Percentiles rank a stretch among this genome's conserved stretches.
Conservation (phyloP, 345 rosid species). For the Gossypium turneri region DNA sequence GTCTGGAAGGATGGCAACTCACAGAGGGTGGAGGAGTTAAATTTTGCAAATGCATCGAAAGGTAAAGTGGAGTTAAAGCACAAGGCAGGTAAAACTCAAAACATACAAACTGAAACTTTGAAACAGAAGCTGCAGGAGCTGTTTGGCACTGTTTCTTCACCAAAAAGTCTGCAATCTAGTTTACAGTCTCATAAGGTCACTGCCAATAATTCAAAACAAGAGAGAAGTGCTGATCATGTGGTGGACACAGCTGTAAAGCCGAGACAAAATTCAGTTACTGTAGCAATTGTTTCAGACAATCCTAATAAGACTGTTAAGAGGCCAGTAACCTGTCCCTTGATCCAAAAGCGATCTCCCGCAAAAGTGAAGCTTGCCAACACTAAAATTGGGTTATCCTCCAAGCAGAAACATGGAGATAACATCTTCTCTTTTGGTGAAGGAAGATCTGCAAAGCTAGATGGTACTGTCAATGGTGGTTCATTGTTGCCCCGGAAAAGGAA, state of each 20-base stretch:
- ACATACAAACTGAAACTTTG: slow-evolving; percentile 52
- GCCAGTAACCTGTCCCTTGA: slow-evolving; percentile 59
- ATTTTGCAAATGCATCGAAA: slow-evolving; percentile 39
- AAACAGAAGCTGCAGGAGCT: slow-evolving; percentile 78
- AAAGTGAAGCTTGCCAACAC: slow-evolving; percentile 24
- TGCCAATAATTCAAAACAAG: slow-evolving; percentile 32
- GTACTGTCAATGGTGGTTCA: slow-evolving; percentile 32
- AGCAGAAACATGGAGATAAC: slow-evolving; percentile 30
- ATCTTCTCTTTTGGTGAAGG: slow-evolving; percentile 58
- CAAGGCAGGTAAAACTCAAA: slow-evolving; percentile 34
- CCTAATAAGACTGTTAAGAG: slow-evolving; percentile 43
- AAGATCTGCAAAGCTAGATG: slow-evolving; percentile 25
- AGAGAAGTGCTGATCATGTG: slow-evolving; percentile 24
- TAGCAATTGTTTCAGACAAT: slow-evolving; percentile 77
- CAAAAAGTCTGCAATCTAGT: slow-evolving; percentile 44
- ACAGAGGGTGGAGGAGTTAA: slow-evolving; percentile 43
- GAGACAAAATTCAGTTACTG: slow-evolving; percentile 59
- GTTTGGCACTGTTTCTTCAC: slow-evolving; percentile 60
- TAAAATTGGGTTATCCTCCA: slow-evolving; percentile 32
- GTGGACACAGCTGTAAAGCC: slow-evolving; percentile 34
- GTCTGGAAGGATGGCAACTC: slow-evolving; percentile 30
- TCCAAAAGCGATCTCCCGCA: slow-evolving; percentile 39
- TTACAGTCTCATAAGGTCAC: slow-evolving; percentile 36
- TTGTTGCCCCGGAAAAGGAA: slow-evolving; percentile 37
- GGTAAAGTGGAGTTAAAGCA: slow-evolving; percentile 31